Evolutionary conservation across 2,329 filamentous ascomycete species (phyloP).

Genomic region (Exophiala alcalophila): DNA sequence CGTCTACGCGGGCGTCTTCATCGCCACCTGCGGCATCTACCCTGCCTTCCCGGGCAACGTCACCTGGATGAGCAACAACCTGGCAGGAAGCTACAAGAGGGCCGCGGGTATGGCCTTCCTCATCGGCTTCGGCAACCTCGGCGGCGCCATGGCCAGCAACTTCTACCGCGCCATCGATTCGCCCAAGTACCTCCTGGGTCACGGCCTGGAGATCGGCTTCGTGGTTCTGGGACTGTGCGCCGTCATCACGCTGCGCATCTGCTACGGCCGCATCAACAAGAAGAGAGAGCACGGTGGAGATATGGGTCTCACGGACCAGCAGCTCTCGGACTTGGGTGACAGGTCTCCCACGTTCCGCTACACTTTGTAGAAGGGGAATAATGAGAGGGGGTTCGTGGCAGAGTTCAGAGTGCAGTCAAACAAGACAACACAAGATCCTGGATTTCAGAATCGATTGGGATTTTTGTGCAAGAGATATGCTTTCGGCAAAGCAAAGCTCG

Average conservation of each 20-base stretch:
- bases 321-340: slow-evolving; percentile 60
- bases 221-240: slow-evolving; percentile 48
- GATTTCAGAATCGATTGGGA: too few species aligned
- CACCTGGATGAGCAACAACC: slow-evolving; percentile 60
- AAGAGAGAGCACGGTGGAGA: slow-evolving; percentile 51
- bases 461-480: too few species aligned
- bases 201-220: slow-evolving; percentile 52
- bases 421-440: too few species aligned
- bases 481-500: too few species aligned
- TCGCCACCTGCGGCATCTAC: slow-evolving; percentile 49
- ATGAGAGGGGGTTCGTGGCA: too few species aligned
- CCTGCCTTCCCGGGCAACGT: slow-evolving; percentile 46
- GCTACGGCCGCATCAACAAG: slow-evolving; percentile 59
- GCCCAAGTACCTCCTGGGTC: slow-evolving; percentile 51
- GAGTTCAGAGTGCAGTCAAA: too few species aligned
- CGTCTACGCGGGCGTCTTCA: slow-evolving; percentile 49
- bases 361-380: slow-evolving; percentile 48
- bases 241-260: slow-evolving; percentile 44
- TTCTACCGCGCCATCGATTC: slow-evolving; percentile 59
- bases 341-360: slow-evolving; percentile 63
- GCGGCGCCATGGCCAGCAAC: slow-evolving; percentile 64
- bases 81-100: slow-evolving; percentile 55
- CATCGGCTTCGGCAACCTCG: slow-evolving; percentile 47
- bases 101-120: slow-evolving; percentile 63
- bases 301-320: slow-evolving; percentile 46